A percentile compares a stretch with the other conserved stretches of the same genome.
Conservation (phyloP, 2,329 filamentous ascomycete species). For the Ilyonectria robusta region DNA sequence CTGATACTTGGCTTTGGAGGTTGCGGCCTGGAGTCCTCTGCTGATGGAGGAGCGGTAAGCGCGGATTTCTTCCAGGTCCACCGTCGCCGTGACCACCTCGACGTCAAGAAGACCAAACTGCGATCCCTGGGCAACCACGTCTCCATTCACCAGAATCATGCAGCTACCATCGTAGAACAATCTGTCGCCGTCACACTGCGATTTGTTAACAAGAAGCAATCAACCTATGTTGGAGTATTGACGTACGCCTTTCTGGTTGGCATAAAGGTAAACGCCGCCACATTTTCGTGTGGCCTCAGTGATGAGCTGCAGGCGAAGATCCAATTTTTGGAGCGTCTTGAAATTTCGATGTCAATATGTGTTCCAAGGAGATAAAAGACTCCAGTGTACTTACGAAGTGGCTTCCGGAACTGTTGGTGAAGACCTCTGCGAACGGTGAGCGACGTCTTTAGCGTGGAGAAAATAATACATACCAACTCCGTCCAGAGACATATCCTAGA, state of each 20-base stretch:
- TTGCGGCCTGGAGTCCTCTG: conserved; percentile 70
- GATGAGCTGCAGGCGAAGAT: conserved; percentile 75
- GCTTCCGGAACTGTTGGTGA: conserved; percentile 70
- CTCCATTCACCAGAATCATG: conserved; percentile 74
- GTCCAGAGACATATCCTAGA: conserved; percentile 52
- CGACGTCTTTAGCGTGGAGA: neutral
- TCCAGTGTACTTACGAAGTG: conserved; percentile 41
- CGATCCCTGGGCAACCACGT: conserved; percentile 72
- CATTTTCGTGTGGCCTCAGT: conserved; percentile 74
- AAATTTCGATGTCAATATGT: conserved; percentile 57
- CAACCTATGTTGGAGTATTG: neutral
- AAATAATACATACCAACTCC: conserved; percentile 56
- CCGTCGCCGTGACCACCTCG: conserved; percentile 75
- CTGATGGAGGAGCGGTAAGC: conserved; percentile 69
- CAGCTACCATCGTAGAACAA: conserved; percentile 67
- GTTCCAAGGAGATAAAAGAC: conserved; percentile 38
- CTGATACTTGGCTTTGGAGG: conserved; percentile 32
- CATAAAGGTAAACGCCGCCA: conserved; percentile 69
- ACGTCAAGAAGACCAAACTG: conserved; percentile 73
- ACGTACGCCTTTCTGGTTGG: conserved; percentile 52
- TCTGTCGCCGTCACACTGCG: conserved; percentile 69
- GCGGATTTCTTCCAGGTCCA: conserved; percentile 80
- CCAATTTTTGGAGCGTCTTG: conserved; percentile 68
- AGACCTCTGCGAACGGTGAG: conserved; percentile 69
- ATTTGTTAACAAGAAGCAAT: neutral